Percentiles rank a stretch among this genome's conserved stretches.
Conservation (phyloP, 139 green algal genomes). For the Chlamydomonas sp. region DNA sequence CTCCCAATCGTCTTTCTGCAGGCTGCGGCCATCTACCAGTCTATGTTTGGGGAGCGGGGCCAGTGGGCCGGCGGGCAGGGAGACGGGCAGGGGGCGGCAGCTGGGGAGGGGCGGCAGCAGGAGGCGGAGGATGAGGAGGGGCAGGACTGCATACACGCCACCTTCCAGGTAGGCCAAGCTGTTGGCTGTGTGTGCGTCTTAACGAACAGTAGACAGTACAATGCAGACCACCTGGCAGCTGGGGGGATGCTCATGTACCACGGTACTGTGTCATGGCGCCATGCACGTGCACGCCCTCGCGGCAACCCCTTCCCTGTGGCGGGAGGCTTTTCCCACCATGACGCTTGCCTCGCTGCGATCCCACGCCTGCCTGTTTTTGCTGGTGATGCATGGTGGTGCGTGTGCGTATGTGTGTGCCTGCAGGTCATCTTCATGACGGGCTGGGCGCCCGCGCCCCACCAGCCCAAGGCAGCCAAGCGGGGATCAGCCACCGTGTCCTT, state of each 20-base stretch:
- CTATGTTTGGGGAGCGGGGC: constrained; percentile 64
- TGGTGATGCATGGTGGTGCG: not conserved
- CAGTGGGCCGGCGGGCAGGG: not conserved
- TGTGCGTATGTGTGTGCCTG: not conserved
- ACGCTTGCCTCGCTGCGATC: too few species aligned
- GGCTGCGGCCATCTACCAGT: constrained; percentile 69
- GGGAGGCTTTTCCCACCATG: too few species aligned
- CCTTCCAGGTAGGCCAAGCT: too few species aligned
- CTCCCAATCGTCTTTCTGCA: not conserved
- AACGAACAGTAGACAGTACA: too few species aligned
- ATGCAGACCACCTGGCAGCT: too few species aligned
- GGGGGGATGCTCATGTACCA: too few species aligned
- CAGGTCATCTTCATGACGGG: constrained; percentile 92
- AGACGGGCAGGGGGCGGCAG: constrained; percentile 1
- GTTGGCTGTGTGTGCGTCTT: too few species aligned
- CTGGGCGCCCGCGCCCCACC: constrained; percentile 73
- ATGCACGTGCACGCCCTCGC: not conserved
- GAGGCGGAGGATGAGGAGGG: not conserved
- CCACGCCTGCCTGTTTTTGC: too few species aligned
- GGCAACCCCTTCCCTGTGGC: not conserved
- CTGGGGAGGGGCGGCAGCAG: not conserved
- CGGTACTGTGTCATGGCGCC: not conserved
- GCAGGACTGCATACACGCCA: too few species aligned
- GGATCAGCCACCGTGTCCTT: constrained; percentile 81
- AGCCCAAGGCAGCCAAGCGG: constrained; percentile 67